Conservation (phyloP, 768 basidiomycete genomes). For the Pleurotus tuber-regium region DNA sequence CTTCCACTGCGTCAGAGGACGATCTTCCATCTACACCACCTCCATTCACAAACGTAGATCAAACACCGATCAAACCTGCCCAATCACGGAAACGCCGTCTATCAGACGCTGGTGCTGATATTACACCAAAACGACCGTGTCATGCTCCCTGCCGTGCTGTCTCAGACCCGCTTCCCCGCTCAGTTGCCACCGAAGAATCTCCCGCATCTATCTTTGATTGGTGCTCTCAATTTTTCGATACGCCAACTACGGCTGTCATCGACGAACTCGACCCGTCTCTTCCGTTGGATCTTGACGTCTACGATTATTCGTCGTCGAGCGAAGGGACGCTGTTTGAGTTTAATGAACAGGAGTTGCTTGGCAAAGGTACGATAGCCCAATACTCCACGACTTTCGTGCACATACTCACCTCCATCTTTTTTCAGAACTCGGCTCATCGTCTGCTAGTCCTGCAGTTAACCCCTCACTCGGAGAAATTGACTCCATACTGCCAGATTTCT, state of each 20-base stretch:
- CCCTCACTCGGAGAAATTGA: too few species aligned
- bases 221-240: slow-evolving; percentile 29
- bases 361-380: too few species aligned
- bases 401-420: too few species aligned
- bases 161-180: slow-evolving; percentile 24
- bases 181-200: background rate
- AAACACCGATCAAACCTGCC: slow-evolving; percentile 33
- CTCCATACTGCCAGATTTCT: too few species aligned
- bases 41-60: slow-evolving; percentile 22
- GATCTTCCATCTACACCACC: background rate
- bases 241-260: slow-evolving; percentile 22
- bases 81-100: slow-evolving; percentile 33
- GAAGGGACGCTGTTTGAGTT: too few species aligned
- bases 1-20: background rate
- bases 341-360: too few species aligned
- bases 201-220: slow-evolving; percentile 28
- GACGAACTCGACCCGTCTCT: slow-evolving; percentile 21
- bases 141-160: slow-evolving; percentile 19
- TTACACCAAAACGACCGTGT: slow-evolving; percentile 26
- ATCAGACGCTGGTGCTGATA: slow-evolving; percentile 26
- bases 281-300: slow-evolving; percentile 31
- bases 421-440: too few species aligned
- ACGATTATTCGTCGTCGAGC: slow-evolving; percentile 22
- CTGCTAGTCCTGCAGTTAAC: too few species aligned
- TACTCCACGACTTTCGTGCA: too few species aligned